phyloP scores from a whole-genome alignment of 192 early-diverging fungal species.

The Entomortierella parvispora region DNA sequence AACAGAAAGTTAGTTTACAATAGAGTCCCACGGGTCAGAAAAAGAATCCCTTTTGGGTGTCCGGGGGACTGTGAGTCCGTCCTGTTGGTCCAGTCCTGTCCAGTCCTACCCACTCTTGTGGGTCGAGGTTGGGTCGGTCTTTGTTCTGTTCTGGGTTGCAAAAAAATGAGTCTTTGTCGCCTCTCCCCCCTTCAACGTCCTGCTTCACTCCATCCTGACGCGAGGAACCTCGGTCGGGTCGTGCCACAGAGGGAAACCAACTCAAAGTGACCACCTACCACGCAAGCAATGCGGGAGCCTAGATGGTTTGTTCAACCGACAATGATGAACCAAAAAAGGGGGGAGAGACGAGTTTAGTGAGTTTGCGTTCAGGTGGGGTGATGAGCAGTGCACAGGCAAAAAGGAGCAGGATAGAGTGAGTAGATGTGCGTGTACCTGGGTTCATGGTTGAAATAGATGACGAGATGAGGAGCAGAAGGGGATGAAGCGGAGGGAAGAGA shows the following conservation, averaged over 20 bases:
- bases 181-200: too few species aligned
- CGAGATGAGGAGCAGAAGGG: not conserved
- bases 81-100: too few species aligned
- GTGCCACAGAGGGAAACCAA: not conserved
- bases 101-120: not conserved
- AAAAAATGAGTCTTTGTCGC: too few species aligned
- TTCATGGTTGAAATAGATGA: slow-evolving; percentile 1
- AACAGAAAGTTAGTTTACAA: too few species aligned
- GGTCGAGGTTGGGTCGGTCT: too few species aligned
- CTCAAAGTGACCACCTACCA: slow-evolving; percentile 39
- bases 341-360: not conserved
- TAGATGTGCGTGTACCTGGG: too few species aligned
- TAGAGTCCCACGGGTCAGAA: too few species aligned
- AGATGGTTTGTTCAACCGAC: not conserved
- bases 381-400: not conserved
- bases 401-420: too few species aligned
- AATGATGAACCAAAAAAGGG: not conserved
- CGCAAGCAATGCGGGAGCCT: slow-evolving; percentile 61
- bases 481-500: not conserved
- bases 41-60: too few species aligned
- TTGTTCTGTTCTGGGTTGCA: too few species aligned
- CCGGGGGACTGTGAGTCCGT: not conserved
- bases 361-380: not conserved
- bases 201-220: not conserved
- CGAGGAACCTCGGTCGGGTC: too few species aligned